Evolutionary conservation across 2,329 filamentous ascomycete species (phyloP), one percentile per base, ranked within the genome.

Genomic region (Colletotrichum phormii): DNA sequence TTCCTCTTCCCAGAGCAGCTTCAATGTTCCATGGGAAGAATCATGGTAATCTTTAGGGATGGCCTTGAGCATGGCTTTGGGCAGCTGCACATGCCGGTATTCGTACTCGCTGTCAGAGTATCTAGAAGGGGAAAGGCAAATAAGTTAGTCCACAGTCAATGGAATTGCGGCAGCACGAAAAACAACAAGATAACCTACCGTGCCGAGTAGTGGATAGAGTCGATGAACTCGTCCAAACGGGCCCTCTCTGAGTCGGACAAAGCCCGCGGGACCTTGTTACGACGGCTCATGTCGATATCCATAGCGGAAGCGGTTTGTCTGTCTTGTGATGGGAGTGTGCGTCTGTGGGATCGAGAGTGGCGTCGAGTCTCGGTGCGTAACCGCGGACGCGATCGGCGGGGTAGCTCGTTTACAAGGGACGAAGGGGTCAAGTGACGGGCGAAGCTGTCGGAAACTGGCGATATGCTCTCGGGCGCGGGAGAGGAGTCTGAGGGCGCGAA

Each of bases 31-130:
- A 84, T 97, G 95, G 64, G 91, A 86, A 63, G 91, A 89, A 83
- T 98, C 95, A 80, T 97, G 96, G 84, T 98, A 98, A 75, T 98
- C 96, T 82, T 95, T 93, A 24, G 97, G 97, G 77, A 99, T 98
- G 53, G 91, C 93, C 85, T 98, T 98, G 76, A 99, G 91, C 97
- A 99, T 99, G 77, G 95, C 92, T 86, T 99, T 99, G 55, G 97
- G 97, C 35, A 99, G 91, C 84, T 98, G 95, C 71, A 99, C 97
- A 84, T 99, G 97, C 76, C 97, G 94, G 85, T 99, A 99, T 85
- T 99, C 97, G 84, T 92, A 98, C 83, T 97, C 91, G 84, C 90
- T 92, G 80, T 99, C 97, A 33, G 93, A 95, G 83, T 99, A 99
- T 82, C 97, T 98, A 81, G 42, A 63, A 42, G 37, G 37, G 15